Base-by-base conservation (phyloP, 2,329 filamentous ascomycete genomes). In the Elsinoe fawcettii region DNA sequence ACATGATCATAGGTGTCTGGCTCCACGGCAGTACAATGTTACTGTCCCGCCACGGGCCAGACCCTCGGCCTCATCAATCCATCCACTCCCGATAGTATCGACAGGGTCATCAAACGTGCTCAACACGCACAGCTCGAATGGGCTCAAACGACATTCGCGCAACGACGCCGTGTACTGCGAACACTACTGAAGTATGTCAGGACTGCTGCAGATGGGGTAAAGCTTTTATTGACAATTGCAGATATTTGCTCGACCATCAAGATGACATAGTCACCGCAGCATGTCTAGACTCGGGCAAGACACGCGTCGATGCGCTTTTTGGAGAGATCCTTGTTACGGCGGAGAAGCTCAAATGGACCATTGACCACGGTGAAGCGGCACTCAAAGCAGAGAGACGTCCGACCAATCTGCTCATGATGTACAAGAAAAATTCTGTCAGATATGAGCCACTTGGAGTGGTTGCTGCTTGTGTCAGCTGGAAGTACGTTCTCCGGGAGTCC, bases 391-490 rank as follows among this genome's bases (percentile, higher is more conserved):
- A 86, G 62, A 76, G 77, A 51, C 80, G 93, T 55, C 90, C 91
- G 4, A 95, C 90, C 1, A 96, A 95, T 71, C 78, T 96, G 46
- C 80, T 99, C 61, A 95, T 99, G 90, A 82, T 85, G 73, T 96
- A 97, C 74, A 99, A 99, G 79, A 84, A 82, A 70, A 96, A 96
- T 68, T 86, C 85, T 61, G 90, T 99, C 25, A 76, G 81, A 51
- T 99, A 95, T 71, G 91, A 99, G 72, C 92, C 93, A 12, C 76
- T 97, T 18, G 93, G 93, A 14, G 90, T 99, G 34, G 88, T 99
- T 5, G 86, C 90, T 9, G 92, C 93, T 16, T 86, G 92, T 55
- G 90, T 99, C 43, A 93, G 88, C 68, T 99, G 93, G 93, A 99
- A 99, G 75, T 97, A 90, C 64, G 72, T 69, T 25, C 16, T 41